Evolutionary conservation across 768 basidiomycete genomes (phyloP).

Genomic region (Chlorophyllum brunneum): DNA sequence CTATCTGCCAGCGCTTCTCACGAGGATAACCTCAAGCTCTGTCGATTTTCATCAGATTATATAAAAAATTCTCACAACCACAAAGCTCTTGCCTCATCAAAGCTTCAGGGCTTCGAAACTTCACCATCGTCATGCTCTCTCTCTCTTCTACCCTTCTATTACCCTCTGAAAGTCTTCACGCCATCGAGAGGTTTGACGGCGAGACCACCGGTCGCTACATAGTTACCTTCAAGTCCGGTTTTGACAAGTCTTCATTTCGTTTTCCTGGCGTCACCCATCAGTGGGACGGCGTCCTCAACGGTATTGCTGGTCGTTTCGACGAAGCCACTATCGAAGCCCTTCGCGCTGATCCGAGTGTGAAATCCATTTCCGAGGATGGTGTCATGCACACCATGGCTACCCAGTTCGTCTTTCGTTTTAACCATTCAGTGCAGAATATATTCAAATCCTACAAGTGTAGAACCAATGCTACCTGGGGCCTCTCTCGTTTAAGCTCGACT

Average conservation of each 20-base stretch:
- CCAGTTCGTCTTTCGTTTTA: conserved; percentile 16
- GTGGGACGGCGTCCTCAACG: conserved; percentile 14
- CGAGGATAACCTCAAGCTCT: too few species aligned
- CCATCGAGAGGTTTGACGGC: conserved; percentile 12
- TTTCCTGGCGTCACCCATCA: conserved; percentile 5
- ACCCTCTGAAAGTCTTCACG: conserved; percentile 3
- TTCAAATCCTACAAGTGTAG: conserved; percentile 12
- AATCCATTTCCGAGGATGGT: conserved; percentile 22
- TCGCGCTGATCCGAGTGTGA: conserved; percentile 20
- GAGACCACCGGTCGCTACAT: conserved; percentile 11
- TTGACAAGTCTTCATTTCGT: neutral
- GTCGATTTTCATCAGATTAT: too few species aligned
- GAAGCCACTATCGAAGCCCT: conserved; percentile 18
- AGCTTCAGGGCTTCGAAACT: too few species aligned
- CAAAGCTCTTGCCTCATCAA: too few species aligned
- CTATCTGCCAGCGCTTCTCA: too few species aligned
- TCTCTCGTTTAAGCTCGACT: conserved; percentile 23
- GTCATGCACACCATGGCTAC: conserved; percentile 20
- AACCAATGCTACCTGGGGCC: conserved; percentile 31
- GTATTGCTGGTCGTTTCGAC: conserved; percentile 13
- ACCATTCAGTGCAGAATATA: neutral
- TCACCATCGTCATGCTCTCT: too few species aligned
- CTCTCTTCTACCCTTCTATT: neutral
- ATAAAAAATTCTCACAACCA: too few species aligned
- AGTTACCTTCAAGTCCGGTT: conserved; percentile 11